Evolutionary conservation across 75 land plant genomes (phyloP).

Genomic region (Isoetes taiwanensis): DNA sequence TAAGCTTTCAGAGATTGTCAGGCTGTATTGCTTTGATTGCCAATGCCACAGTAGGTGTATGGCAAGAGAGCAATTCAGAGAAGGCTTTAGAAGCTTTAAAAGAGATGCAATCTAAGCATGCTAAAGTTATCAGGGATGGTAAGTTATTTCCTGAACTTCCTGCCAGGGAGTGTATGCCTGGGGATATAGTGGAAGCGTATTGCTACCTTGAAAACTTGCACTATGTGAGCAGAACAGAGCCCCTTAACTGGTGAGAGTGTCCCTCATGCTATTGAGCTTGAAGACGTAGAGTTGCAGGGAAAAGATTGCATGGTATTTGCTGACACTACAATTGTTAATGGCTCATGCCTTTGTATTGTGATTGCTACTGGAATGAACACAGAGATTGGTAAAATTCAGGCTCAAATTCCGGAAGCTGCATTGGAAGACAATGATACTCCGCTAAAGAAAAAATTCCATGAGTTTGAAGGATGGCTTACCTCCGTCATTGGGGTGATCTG

Average conservation of each 20-base stretch:
- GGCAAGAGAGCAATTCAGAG: constrained; percentile 77
- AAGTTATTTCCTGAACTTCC: constrained; percentile 28
- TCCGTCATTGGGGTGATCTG: constrained; percentile 55
- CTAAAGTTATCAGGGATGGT: constrained; percentile 43
- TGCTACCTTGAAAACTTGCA: constrained; percentile 39
- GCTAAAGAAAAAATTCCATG: constrained; percentile 61
- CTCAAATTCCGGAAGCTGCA: constrained; percentile 62
- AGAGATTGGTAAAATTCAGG: constrained; percentile 57
- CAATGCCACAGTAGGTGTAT: constrained; percentile 66
- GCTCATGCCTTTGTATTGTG: constrained; percentile 40
- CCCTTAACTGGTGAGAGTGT: constrained; percentile 61
- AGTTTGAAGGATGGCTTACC: constrained; percentile 57
- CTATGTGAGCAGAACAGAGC: constrained; percentile 51
- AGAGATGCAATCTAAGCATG: constrained; percentile 63
- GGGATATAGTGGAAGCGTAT: constrained; percentile 61
- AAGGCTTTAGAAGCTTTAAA: constrained; percentile 63
- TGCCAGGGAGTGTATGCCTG: constrained; percentile 54
- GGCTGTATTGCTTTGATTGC: too few relatives aligned
- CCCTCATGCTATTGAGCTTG: constrained; percentile 27
- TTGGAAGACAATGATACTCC: constrained; percentile 57
- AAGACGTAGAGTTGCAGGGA: constrained; percentile 49
- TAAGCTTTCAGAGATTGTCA: too few relatives aligned
- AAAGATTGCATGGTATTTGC: constrained; percentile 69
- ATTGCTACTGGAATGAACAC: constrained; percentile 46
- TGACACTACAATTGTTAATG: constrained; percentile 60